phyloP scores from a whole-genome alignment of 768 basidiomycete genomes.

The Boletus fagicola region DNA sequence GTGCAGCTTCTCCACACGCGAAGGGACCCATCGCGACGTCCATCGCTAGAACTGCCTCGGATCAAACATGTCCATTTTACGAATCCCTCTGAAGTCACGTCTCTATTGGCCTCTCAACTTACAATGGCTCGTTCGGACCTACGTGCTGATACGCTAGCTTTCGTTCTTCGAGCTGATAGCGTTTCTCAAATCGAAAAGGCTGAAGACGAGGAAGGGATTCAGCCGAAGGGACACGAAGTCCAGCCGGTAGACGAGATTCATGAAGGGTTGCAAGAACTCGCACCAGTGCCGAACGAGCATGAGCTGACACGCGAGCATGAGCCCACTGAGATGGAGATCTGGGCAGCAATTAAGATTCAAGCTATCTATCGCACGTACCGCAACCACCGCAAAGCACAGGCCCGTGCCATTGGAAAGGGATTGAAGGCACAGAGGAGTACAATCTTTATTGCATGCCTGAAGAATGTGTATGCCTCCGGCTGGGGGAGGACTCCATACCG shows the following conservation, averaged over 20 bases:
- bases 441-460: constrained; percentile 31
- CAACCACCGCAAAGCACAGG: background rate
- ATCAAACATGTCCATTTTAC: constrained; percentile 35
- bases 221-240: background rate
- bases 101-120: constrained; percentile 24
- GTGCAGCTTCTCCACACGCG: constrained; percentile 23
- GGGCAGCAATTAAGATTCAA: constrained; percentile 26
- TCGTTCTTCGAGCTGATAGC: constrained; percentile 10
- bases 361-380: constrained; percentile 12
- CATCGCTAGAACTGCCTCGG: constrained; percentile 2
- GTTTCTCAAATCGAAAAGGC: background rate
- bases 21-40: background rate
- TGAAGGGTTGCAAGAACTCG: constrained; percentile 12
- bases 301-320: constrained; percentile 16
- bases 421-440: constrained; percentile 21
- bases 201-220: no score
- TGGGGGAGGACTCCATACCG: constrained; percentile 37
- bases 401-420: constrained; percentile 15
- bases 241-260: constrained; percentile 9
- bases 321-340: constrained; percentile 28
- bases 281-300: constrained; percentile 12
- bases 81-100: constrained; percentile 31
- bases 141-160: constrained; percentile 14
- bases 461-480: constrained; percentile 23
- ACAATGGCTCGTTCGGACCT: constrained; percentile 12